phyloP scores from a whole-genome alignment of 1,284 basidiomycete genomes.

The Pseudozyma sp. region DNA sequence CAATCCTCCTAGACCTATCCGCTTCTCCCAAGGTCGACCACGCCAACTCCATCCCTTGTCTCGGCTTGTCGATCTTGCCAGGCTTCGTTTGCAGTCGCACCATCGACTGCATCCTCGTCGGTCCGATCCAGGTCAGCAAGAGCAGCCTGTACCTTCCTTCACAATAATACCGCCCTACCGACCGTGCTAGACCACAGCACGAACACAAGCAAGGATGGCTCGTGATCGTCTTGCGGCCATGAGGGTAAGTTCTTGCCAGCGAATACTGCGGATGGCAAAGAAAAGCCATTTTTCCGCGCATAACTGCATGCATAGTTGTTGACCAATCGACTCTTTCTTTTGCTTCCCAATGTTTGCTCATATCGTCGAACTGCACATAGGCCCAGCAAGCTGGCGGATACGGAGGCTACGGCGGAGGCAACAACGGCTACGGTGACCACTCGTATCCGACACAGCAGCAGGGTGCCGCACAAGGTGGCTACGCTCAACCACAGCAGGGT shows the following conservation, averaged over 20 bases:
- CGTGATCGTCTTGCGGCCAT: constrained; percentile 59
- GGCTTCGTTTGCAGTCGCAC: background rate
- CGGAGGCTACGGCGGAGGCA: constrained; percentile 59
- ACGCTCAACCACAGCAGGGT: constrained; percentile 25
- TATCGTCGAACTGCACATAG: constrained; percentile 1
- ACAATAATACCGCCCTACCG: no score
- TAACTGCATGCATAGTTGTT: background rate
- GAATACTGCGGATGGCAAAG: background rate
- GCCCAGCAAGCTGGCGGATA: constrained; percentile 63
- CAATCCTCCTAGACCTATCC: background rate
- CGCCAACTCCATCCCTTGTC: background rate
- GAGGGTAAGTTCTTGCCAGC: constrained; percentile 34
- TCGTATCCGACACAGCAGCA: constrained; percentile 65
- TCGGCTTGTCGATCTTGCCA: background rate
- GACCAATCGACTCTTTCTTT: constrained; percentile 6
- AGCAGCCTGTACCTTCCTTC: no score
- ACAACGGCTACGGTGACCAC: constrained; percentile 68
- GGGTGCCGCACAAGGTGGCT: constrained; percentile 32
- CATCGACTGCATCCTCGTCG: no score
- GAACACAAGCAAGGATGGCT: constrained; percentile 33
- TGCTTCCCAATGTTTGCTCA: background rate
- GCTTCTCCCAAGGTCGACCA: background rate
- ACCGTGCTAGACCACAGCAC: background rate
- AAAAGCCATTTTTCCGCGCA: background rate
- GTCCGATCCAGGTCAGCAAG: no score